Base-by-base conservation (phyloP, 2,329 filamentous ascomycete species). In the Trichoderma endophyticum region DNA sequence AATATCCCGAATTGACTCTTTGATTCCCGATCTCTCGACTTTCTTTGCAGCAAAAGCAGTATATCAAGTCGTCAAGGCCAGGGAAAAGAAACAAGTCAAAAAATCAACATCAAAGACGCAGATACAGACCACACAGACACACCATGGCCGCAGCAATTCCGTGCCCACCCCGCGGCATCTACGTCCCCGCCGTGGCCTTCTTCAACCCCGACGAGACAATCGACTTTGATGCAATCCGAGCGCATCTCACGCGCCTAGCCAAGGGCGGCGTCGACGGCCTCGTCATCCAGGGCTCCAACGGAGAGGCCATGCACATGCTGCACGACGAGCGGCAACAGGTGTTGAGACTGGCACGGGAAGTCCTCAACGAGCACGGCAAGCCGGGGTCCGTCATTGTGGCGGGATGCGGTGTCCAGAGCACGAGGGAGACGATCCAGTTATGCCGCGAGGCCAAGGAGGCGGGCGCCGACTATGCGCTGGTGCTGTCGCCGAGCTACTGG, bases 261-360 rank as follows among this genome's bases (percentile, higher is more conserved):
- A 86, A 90, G 77, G 88, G 92, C 43, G 92, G 92, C 72, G 89
- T 95, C 65, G 87, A 90, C 28, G 92, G 93, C 14, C 86, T 96
- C 64, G 91, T 92, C 63, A 93, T 92, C 11, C 93, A 95, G 79
- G 93, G 93, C 60, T 94, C 91, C 78, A 96, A 95, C 77, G 93
- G 93, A 77, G 93, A 96, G 83, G 93, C 93, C 6, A 92, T 94
- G 21, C 93, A 95, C 78, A 86, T 96, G 34, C 90, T 90, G 32
- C 90, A 91, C 75, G 84, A 87, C 28, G 93, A 95, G 82, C 89
- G 92, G 71, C 87, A 88, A 56, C 83, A 89, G 68, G 89, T 95
- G 74, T 94, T 81, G 84, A 4, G 83, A 85, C 75, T 85, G 92
- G 82, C 92, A 91, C 34, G 66, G 2, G 21, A 57, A 3, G 51